Evolutionary conservation across 768 basidiomycete genomes (phyloP).

Genomic region (Tephrocybe sp.): DNA sequence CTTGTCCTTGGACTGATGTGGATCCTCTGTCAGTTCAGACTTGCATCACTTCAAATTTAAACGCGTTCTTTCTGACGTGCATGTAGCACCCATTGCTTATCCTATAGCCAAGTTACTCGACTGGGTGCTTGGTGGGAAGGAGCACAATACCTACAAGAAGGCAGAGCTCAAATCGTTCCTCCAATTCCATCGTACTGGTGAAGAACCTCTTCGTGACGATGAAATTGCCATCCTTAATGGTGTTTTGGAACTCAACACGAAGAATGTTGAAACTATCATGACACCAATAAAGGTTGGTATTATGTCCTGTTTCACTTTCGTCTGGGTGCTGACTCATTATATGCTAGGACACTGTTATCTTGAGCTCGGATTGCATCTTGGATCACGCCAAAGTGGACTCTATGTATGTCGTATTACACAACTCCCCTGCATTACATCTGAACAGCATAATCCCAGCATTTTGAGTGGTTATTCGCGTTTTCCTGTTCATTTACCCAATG

Average conservation of each 20-base stretch:
- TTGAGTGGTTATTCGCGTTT: constrained; percentile 91
- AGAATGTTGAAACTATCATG: constrained; percentile 79
- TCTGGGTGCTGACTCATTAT: background rate
- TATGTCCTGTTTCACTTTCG: background rate
- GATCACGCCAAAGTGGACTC: constrained; percentile 78
- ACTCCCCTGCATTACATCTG: too few relatives aligned
- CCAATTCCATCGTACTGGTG: constrained; percentile 74
- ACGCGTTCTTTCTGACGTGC: constrained; percentile 36
- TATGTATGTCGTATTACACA: constrained; percentile 62
- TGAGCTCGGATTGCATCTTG: constrained; percentile 75
- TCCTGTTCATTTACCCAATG: constrained; percentile 77
- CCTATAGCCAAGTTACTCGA: constrained; percentile 85
- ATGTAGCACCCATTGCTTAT: constrained; percentile 75
- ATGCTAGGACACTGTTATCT: constrained; percentile 74
- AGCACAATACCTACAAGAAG: constrained; percentile 78
- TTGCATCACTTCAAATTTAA: background rate
- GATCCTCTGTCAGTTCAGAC: constrained; percentile 39
- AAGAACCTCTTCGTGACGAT: constrained; percentile 78
- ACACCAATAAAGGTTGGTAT: constrained; percentile 65
- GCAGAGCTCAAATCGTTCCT: constrained; percentile 79
- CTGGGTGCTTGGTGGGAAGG: constrained; percentile 71
- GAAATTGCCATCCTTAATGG: constrained; percentile 83
- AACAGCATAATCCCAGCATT: too few relatives aligned
- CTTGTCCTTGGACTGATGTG: constrained; percentile 77
- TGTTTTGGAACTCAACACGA: constrained; percentile 74